Conservation (phyloP, 176 grass and related monocot species). For the Avena sativa region DNA sequence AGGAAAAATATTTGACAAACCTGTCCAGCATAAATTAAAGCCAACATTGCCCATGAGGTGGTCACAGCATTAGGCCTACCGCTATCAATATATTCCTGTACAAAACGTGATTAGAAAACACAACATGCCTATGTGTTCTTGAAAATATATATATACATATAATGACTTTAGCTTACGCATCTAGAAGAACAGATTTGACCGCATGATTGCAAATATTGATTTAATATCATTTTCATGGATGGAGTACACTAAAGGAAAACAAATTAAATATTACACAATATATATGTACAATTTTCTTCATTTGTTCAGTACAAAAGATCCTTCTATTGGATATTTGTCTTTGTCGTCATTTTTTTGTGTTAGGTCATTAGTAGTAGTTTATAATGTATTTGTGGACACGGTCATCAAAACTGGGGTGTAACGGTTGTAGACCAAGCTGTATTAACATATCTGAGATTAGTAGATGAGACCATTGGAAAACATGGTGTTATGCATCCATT, state of each 20-base stretch:
- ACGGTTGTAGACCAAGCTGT: too few relatives aligned
- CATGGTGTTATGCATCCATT: too few relatives aligned
- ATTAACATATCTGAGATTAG: too few relatives aligned
- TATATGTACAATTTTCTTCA: too few relatives aligned
- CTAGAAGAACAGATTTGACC: not conserved
- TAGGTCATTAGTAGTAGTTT: too few relatives aligned
- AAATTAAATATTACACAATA: too few relatives aligned
- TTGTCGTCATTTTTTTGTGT: too few relatives aligned
- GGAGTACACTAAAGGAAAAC: not conserved
- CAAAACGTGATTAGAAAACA: not conserved
- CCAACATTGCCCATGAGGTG: conserved; percentile 5
- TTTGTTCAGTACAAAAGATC: too few relatives aligned
- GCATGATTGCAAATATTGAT: not conserved
- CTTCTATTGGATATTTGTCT: too few relatives aligned
- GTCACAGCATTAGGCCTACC: not conserved
- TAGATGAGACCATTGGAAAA: too few relatives aligned
- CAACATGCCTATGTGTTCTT: not conserved
- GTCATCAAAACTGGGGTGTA: too few relatives aligned
- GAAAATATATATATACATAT: not conserved
- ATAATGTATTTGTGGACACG: too few relatives aligned
- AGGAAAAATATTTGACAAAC: not conserved
- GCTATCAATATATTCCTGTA: not conserved
- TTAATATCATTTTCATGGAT: not conserved
- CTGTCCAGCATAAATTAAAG: not conserved
- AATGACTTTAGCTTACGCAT: not conserved